phyloP scores from a whole-genome alignment of 2,329 filamentous ascomycete genomes.

The Ophiocordyceps camponoti-floridani region DNA sequence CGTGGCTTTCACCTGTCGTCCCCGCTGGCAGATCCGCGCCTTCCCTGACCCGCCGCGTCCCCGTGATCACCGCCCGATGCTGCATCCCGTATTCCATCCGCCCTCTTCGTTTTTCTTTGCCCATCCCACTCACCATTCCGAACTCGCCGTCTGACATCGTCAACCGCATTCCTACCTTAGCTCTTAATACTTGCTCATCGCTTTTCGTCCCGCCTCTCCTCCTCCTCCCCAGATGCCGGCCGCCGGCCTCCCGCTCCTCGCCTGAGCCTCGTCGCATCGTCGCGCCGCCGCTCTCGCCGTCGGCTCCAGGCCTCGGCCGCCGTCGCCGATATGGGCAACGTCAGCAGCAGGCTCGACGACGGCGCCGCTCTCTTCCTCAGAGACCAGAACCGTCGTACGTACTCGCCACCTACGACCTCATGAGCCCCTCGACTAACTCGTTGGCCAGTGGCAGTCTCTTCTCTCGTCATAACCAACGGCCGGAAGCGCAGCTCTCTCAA shows the following conservation, averaged over 20 bases:
- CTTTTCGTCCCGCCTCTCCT: conserved; percentile 1
- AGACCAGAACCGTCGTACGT: conserved; percentile 76
- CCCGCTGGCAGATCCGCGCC: not conserved
- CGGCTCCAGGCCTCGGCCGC: conserved; percentile 2
- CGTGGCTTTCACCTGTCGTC: not conserved
- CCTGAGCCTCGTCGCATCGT: conserved; percentile 6
- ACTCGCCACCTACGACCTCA: not conserved
- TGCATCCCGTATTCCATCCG: not conserved
- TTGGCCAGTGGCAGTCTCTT: conserved; percentile 64
- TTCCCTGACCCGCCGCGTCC: not conserved
- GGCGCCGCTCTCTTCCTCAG: conserved; percentile 64
- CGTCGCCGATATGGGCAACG: conserved; percentile 61
- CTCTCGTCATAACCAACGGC: conserved; percentile 63
- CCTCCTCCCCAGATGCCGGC: conserved; percentile 7
- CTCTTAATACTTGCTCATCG: conserved; percentile 4
- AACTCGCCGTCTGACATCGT: not conserved
- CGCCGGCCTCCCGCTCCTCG: conserved; percentile 6
- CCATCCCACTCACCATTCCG: not conserved
- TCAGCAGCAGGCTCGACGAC: conserved; percentile 78
- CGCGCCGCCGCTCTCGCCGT: not conserved
- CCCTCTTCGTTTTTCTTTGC: not conserved
- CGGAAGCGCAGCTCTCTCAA: conserved; percentile 61
- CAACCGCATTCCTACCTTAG: not conserved
- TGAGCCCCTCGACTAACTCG: not conserved
- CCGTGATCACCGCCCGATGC: not conserved